Percentiles rank a stretch among this genome's conserved stretches.
Evolutionary conservation across 495 filamentous ascomycete genomes (phyloP).

Genomic region (Lophiotrema nucula): DNA sequence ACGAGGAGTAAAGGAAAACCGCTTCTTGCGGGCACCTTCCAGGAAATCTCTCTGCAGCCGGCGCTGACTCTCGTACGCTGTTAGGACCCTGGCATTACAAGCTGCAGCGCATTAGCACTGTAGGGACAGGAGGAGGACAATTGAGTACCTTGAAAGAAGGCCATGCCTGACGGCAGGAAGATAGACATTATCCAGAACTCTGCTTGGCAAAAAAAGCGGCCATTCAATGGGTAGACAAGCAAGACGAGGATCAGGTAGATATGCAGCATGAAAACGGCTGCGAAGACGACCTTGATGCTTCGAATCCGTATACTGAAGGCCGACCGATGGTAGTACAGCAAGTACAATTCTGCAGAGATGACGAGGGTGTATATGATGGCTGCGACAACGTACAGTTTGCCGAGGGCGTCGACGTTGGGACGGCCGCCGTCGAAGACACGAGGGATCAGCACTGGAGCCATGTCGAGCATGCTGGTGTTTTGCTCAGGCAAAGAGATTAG

Average conservation of each 20-base stretch:
- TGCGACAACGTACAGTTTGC: constrained; percentile 47
- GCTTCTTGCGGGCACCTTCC: constrained; percentile 29
- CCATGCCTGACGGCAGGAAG: constrained; percentile 68
- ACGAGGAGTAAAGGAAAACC: constrained; percentile 14
- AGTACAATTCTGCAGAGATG: constrained; percentile 53
- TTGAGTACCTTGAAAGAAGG: constrained; percentile 61
- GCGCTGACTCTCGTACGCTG: constrained; percentile 33
- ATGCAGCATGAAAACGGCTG: constrained; percentile 61
- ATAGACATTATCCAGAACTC: constrained; percentile 77
- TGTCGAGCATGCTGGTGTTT: constrained; percentile 12
- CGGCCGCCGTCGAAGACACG: constrained; percentile 26
- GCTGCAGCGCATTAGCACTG: constrained; percentile 14
- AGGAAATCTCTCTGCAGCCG: constrained; percentile 23
- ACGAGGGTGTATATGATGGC: constrained; percentile 56
- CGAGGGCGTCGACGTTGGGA: constrained; percentile 45
- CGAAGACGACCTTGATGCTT: constrained; percentile 57
- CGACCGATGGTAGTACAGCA: constrained; percentile 55
- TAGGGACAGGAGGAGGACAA: background rate
- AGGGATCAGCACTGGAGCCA: constrained; percentile 18
- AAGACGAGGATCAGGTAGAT: constrained; percentile 61
- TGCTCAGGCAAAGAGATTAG: background rate
- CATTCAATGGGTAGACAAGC: constrained; percentile 60
- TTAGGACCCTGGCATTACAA: constrained; percentile 35
- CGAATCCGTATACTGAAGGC: constrained; percentile 63
- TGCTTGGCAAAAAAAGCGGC: constrained; percentile 54